These are phyloP conservation scores for Nemania sp. DNA, from an alignment of 2,329 filamentous ascomycete species.

Conservation along the genomic window DNA sequence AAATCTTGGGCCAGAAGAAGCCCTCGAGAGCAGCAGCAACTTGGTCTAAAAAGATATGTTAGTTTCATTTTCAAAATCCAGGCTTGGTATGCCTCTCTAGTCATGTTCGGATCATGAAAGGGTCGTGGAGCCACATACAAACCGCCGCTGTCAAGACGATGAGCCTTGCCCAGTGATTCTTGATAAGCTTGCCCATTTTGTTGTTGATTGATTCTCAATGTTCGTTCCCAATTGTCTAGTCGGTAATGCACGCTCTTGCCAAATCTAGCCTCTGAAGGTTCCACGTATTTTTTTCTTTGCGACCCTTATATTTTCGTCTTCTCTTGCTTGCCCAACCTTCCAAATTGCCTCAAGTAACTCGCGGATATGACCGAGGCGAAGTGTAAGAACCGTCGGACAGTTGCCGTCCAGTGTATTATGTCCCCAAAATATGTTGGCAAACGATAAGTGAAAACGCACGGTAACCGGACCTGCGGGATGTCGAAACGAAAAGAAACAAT, in stretches of 20 bases:
- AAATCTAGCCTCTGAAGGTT: conserved; percentile 27
- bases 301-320: conserved; percentile 12
- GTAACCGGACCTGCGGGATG: conserved; percentile 58
- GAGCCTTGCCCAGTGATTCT: conserved; percentile 98
- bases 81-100: too few relatives aligned
- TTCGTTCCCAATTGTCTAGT: conserved; percentile 12
- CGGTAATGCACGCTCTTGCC: conserved; percentile 17
- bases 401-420: conserved; percentile 21
- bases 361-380: too few relatives aligned
- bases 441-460: conserved; percentile 42
- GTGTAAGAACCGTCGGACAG: conserved; percentile 23
- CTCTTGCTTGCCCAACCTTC: conserved; percentile 20
- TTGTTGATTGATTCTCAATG: conserved; percentile 21
- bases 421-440: conserved; percentile 18
- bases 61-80: conserved; percentile 28
- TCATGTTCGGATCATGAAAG: too few relatives aligned
- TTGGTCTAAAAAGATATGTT: conserved; percentile 69
- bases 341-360: too few relatives aligned
- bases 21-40: conserved; percentile 78
- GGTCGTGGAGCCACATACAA: conserved; percentile 43
- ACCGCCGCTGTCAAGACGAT: conserved; percentile 82
- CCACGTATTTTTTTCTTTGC: conserved; percentile 29
- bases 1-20: conserved; percentile 99
- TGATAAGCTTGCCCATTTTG: conserved; percentile 95
- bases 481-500: conserved; percentile 39